Evolutionary conservation across 1,139 yeast genomes (phyloP), one percentile per base, ranked within the genome.

Genomic region (Zygoascus hellenicus): DNA sequence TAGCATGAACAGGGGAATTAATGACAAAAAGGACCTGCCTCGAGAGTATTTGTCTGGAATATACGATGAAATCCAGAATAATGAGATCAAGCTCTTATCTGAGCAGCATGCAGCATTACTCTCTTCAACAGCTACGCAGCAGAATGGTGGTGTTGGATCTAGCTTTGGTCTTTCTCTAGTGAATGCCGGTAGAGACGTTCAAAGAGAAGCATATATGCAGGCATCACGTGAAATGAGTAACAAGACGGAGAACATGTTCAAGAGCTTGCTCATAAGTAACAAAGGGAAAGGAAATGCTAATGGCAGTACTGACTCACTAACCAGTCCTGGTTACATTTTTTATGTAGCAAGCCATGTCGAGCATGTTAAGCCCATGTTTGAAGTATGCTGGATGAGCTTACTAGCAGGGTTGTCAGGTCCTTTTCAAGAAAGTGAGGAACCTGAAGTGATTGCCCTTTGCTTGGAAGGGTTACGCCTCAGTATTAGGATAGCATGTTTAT

Each of bases 321-420:
- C 22, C 16, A 19, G 38, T 38, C 41, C 38, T 7, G 43, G 46
- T 35, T 60, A 57, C 9, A 66, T 66, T 15, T 77, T 72, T 57
- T 75, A 72, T 55, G 76, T 78, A 47, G 81, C 96, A 0, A 81
- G 92, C 2, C 92, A 85, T 62, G 80, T 87, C 15, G 94, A 88
- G 55, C 97, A 92, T 63, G 96, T 90, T 17, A 84, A 79, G 60
- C 92, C 97, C 1, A 87, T 94, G 62, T 92, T 92, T 67, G 97
- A 90, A 59, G 88, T 88, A 11, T 72, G 87, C 43, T 94, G 99
- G 99, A 89, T 92, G 97, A 88, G 97, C 0, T 78, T 92, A 46
- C 72, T 94, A 55, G 98, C 97, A 5, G 97, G 96, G 0, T 74
- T 94, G 46, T 88, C 97, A 0, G 94, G 95, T 2, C 95, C 96